Percentiles rank a stretch among this genome's conserved stretches.
Conservation (phyloP, 345 rosid species). For the Aquilaria yunnanensis region DNA sequence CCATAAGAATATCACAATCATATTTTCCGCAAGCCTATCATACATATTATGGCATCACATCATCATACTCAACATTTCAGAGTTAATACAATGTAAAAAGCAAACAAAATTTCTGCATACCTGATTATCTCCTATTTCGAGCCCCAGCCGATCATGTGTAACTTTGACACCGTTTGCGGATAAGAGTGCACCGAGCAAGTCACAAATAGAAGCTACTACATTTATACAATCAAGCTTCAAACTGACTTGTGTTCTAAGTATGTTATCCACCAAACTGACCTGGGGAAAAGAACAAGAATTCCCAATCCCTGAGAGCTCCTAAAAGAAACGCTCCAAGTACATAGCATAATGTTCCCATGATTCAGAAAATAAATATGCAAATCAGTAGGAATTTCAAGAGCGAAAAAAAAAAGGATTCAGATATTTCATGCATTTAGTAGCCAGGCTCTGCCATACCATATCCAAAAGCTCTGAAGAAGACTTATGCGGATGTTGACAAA, state of each 20-base stretch:
- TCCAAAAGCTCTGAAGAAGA: slow-evolving; percentile 40
- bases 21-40: too few relatives aligned
- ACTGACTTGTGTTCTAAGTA: slow-evolving; percentile 42
- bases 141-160: slow-evolving; percentile 17
- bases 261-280: slow-evolving; percentile 50
- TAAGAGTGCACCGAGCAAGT: slow-evolving; percentile 40
- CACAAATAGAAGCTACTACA: slow-evolving; percentile 43
- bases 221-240: slow-evolving; percentile 61
- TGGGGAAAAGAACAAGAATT: slow-evolving; percentile 15
- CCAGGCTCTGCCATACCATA: slow-evolving; percentile 44
- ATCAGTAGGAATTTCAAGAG: slow-evolving; percentile 1
- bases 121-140: slow-evolving; percentile 45
- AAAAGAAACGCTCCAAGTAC: slow-evolving; percentile 8
- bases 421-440: slow-evolving; percentile 13
- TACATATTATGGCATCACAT: not conserved
- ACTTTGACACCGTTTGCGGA: slow-evolving; percentile 25
- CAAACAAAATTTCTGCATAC: slow-evolving; percentile 25
- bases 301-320: not conserved
- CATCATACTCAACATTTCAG: not conserved
- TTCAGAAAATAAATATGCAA: too few relatives aligned
- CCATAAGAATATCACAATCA: too few relatives aligned
- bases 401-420: too few relatives aligned
- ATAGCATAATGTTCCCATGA: too few relatives aligned
- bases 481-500: slow-evolving; percentile 54
- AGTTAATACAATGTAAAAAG: not conserved